Conservation (phyloP, 73 alveolate genomes). For the Paramecium primaurelia region DNA sequence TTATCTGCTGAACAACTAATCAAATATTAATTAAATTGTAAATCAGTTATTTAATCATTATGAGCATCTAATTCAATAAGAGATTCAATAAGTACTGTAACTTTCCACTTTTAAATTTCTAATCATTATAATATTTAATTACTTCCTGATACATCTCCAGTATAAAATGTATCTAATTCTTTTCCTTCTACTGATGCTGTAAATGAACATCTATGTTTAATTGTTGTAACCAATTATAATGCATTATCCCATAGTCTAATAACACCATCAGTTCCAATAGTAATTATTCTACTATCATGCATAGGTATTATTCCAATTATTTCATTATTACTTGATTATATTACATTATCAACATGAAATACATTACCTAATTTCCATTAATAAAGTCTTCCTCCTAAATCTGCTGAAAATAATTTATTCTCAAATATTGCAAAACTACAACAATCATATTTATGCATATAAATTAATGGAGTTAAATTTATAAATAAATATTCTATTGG, state of each 20-base stretch:
- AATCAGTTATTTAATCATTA: neutral
- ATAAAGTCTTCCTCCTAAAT: conserved; percentile 32
- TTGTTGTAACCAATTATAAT: neutral
- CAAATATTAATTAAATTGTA: neutral
- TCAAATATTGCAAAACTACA: neutral
- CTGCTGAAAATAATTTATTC: neutral
- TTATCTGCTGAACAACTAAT: conserved; percentile 34
- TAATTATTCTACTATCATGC: neutral
- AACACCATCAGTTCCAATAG: neutral
- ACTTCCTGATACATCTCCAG: conserved; percentile 36
- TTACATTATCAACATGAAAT: neutral
- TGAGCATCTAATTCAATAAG: conserved; percentile 4
- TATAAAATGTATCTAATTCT: neutral
- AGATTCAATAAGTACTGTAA: neutral
- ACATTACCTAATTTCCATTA: neutral
- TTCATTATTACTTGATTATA: neutral
- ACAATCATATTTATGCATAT: conserved; percentile 40
- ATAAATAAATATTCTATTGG: neutral
- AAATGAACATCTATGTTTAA: neutral
- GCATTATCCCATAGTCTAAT: conserved; percentile 12
- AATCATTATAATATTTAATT: neutral
- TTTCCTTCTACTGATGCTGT: neutral
- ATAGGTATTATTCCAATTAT: neutral
- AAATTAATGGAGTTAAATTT: neutral
- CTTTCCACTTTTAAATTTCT: neutral